Base-by-base conservation (phyloP, 2,329 filamentous ascomycete species). In the Ciborinia camelliae region DNA sequence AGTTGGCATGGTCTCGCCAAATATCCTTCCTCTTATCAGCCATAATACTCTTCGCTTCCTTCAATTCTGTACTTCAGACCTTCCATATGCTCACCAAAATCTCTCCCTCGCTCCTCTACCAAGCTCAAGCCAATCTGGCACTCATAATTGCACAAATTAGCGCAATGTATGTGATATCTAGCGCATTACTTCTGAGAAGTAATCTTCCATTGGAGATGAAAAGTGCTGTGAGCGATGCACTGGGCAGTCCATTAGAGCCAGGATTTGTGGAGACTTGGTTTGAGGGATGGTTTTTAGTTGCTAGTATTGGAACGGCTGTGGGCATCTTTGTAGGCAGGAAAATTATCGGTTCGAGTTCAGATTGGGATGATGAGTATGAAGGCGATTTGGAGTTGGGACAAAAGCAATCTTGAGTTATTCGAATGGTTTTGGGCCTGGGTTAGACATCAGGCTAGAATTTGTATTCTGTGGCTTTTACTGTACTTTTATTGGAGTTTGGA, bases 11-110 rank as follows among this genome's bases (percentile, higher is more conserved):
- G 91, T 88, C 90, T 28, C 88, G 91, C 37, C 90, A 92, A 73
- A 93, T 96, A 69, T 92, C 89, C 66, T 96, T 96, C 76, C 79
- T 92, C 28, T 82, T 96, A 5, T 91, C 89, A 9, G 92, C 91
- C 23, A 86, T 93, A 58, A 95, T 96, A 75, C 86, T 96, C 30
- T 81, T 91, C 20, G 88, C 90, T 2, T 91, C 89, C 63, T 92
- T 92, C 77, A 91, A 89, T 76, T 90, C 88, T 65, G 91, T 91
- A 23, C 80, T 93, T n/a, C 91, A 95, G 75, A 96, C 92, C 0
- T 90, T 94, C 71, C 87, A 89, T 70, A 83, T 96, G 63, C 91
- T 96, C 73, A 86, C 89, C 4, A 88, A 88, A 69, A 90, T 91
- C 79, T 83, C 87, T 10, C 91, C 91, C n/a, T 81, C 81, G 6